Evolutionary conservation across 1,284 basidiomycete genomes (phyloP), one percentile per base, ranked within the genome.

Genomic region (Vanrija sp.): DNA sequence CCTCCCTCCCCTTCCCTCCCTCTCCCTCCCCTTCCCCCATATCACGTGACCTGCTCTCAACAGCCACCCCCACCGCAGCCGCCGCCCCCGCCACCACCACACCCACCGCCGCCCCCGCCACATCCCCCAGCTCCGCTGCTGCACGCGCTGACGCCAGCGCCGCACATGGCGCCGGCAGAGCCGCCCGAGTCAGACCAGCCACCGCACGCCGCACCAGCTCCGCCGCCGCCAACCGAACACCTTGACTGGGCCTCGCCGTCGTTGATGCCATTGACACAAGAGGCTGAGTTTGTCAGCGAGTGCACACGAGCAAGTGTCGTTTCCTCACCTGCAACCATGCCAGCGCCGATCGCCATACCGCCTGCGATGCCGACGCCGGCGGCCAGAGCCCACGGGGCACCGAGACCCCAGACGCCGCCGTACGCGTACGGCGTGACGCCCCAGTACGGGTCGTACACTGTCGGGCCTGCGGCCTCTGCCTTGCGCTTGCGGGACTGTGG

Each of bases 401-500:
- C 18, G 6, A 51, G 40, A 5, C 47, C 52, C 18, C 39, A 58
- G 6, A 45, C 40, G 5, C 48, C 49, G 7, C 29, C 47, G 34
- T n/a, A 29, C 21, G 23, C 16, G 29, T 54, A 53, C 10, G 54
- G 52, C 10, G 49, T 38, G n/a, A 60, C 54, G 18, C 58, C 58
- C 58, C 58, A 60, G 54, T 57, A 60, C 14, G 47, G 40, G 42
- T 56, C 42, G 19, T 25, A 29, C 23, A 34, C 53, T 40, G 44
- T 46, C 47, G 34, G 26, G 12, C 28, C 21, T 28, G 23, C 39
- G 29, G 43, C 23, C n/a, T 16, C n/a, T 19, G 34, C 34, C 26
- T 39, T 38, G 34, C 28, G 25, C 18, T 42, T 25, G 18, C 45
- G 43, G 16, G 28, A 28, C 7, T 28, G 6, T 7, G 44, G 12